A percentile compares a stretch with the other conserved stretches of the same genome.
These are phyloP conservation scores for Malus sieversii DNA, from an alignment of 306 rosid genomes.

Conservation along the genomic window DNA sequence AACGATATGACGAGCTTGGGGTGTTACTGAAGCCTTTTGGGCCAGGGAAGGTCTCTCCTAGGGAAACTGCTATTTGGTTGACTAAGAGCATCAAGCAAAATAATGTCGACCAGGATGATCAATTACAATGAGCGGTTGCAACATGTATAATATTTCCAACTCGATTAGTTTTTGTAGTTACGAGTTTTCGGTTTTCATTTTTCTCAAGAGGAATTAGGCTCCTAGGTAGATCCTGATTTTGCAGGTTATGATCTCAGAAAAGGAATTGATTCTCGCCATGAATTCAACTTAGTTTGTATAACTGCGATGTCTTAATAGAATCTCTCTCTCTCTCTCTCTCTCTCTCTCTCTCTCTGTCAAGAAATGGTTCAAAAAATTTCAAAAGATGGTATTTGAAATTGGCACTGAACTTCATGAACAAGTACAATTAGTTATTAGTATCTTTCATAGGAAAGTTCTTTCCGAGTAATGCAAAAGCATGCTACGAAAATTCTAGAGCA, in stretches of 20 bases:
- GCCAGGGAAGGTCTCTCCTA: constrained; percentile 87
- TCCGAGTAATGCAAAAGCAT: background rate
- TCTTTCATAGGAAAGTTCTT: background rate
- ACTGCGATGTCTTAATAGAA: background rate
- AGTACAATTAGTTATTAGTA: background rate
- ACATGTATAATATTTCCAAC: constrained; percentile 20
- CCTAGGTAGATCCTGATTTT: constrained; percentile 22
- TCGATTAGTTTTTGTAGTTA: constrained; percentile 18
- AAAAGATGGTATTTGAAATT: background rate
- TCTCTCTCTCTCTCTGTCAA: background rate
- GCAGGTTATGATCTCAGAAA: constrained; percentile 24
- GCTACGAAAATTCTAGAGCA: background rate
- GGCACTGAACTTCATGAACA: constrained; percentile 1
- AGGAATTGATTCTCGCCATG: constrained; percentile 3
- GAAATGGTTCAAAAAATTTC: background rate
- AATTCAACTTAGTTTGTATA: constrained; percentile 13
- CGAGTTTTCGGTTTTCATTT: constrained; percentile 9
- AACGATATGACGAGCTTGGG: constrained; percentile 90
- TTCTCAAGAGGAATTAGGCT: constrained; percentile 33
- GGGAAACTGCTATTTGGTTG: constrained; percentile 99
- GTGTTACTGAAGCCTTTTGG: constrained; percentile 96
- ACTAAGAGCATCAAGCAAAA: constrained; percentile 88
- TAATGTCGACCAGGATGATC: constrained; percentile 46
- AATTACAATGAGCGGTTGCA: constrained; percentile 18
- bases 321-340: background rate